Evolutionary conservation across 306 rosid species (phyloP), one percentile per base, ranked within the genome.

Genomic region (Cicer bijugum): DNA sequence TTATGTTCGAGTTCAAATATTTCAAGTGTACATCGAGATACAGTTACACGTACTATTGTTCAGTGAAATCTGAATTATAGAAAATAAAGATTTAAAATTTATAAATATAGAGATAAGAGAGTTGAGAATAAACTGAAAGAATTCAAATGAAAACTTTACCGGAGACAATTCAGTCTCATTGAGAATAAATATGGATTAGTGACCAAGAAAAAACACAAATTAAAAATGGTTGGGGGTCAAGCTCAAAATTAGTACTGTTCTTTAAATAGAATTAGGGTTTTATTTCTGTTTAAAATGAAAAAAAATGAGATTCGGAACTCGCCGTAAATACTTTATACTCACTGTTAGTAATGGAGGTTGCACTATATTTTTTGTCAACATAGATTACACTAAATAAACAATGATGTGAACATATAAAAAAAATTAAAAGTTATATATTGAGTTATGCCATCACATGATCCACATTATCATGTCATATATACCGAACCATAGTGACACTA

Each of bases 401-500:
- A 50, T 17, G 42, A n/a, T 9, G 43, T 57, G 47, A 78, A 20
- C 58, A 42, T 53, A 40, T 42, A 20, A 63, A 16, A 78, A 78
- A 63, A 78, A 71, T 47, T n/a, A 52, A 78, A 71, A 50, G 58
- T 58, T 44, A 12, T 9, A 12, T 38, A 19, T 12, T 37, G 1
- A 56, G 20, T 60, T 60, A 60, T 28, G 69, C 51, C 61, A 68
- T 75, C 44, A 48, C 20, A 44, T 55, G 57, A 67, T 20, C 64
- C 71, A 63, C 64, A 28, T 28, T 28, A 5, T 28, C 5, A 4
- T 3, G 5, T 28, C 35, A 4, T 3, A 0, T 28, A 28, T 74
- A 74, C 52, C 61, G 51, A 43, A 17, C 64, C 71, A 50, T 50
- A 67, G 5, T 42, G 73, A 42, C 80, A 28, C 58, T 23, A 65